phyloP scores from a whole-genome alignment of 164 flowering plant species.

The Aristolochia californica region DNA sequence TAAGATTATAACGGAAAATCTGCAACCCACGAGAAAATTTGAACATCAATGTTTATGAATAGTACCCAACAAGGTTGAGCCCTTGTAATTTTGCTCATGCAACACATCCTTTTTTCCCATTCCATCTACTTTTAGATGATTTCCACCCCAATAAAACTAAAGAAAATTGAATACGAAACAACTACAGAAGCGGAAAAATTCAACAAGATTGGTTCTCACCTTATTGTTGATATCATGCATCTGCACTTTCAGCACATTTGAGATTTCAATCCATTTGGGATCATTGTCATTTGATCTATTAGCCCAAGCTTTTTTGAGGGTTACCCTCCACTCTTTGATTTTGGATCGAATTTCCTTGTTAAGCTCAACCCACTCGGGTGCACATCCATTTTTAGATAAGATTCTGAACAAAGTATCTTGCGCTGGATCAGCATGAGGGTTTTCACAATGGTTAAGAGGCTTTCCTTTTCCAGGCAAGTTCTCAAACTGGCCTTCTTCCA shows the following conservation, averaged over 20 bases:
- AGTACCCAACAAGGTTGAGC: not conserved
- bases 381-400: constrained; percentile 69
- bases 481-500: constrained; percentile 93
- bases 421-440: constrained; percentile 90
- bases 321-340: constrained; percentile 48
- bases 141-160: too few relatives aligned
- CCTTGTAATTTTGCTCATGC: too few relatives aligned
- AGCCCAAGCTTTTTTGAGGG: constrained; percentile 56
- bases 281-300: constrained; percentile 24
- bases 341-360: constrained; percentile 68
- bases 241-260: constrained; percentile 47
- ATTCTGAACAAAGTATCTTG: constrained; percentile 85
- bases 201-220: constrained; percentile 23
- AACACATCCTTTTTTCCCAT: too few relatives aligned
- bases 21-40: constrained; percentile 19
- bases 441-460: constrained; percentile 53
- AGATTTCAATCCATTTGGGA: constrained; percentile 44
- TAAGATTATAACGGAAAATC: constrained; percentile 86
- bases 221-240: constrained; percentile 54
- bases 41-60: not conserved
- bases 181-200: too few relatives aligned
- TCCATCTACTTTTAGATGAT: too few relatives aligned
- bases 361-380: constrained; percentile 94
- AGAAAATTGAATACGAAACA: too few relatives aligned
- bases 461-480: constrained; percentile 95